Conservation (phyloP, 805 yeast species). For the Spathaspora arborariae region DNA sequence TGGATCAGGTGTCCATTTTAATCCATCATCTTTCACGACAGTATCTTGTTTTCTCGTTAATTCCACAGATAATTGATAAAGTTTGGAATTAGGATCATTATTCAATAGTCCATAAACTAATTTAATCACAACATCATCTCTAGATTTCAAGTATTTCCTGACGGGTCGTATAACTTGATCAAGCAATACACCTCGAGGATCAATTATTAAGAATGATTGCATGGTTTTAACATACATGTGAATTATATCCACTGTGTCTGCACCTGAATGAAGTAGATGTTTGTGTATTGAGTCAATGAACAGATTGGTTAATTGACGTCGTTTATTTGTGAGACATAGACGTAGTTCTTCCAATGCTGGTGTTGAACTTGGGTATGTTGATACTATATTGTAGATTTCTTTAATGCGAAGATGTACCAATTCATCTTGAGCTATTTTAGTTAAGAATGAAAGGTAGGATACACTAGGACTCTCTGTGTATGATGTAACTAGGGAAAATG, state of each 20-base stretch:
- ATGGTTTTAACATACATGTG: slow-evolving; percentile 68
- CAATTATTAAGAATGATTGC: slow-evolving; percentile 68
- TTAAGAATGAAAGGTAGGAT: slow-evolving; percentile 22
- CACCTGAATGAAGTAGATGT: slow-evolving; percentile 71
- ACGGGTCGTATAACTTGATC: slow-evolving; percentile 79
- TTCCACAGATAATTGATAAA: slow-evolving; percentile 54
- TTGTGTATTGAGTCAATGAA: slow-evolving; percentile 45
- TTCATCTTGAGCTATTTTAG: slow-evolving; percentile 36
- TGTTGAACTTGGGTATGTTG: slow-evolving; percentile 48
- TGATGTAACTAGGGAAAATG: slow-evolving; percentile 15
- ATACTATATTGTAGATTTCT: slow-evolving; percentile 59
- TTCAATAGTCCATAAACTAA: slow-evolving; percentile 71
- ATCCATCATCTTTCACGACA: slow-evolving; percentile 21
- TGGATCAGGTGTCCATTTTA: slow-evolving; percentile 82
- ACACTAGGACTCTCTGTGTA: slow-evolving; percentile 7
- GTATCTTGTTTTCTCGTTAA: slow-evolving; percentile 21
- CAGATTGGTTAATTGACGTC: slow-evolving; percentile 47
- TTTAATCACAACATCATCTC: slow-evolving; percentile 68
- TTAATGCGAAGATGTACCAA: slow-evolving; percentile 45
- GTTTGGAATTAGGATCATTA: slow-evolving; percentile 30
- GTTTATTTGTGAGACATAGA: slow-evolving; percentile 42
- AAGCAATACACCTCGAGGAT: slow-evolving; percentile 79
- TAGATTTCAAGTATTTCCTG: slow-evolving; percentile 61
- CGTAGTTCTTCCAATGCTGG: slow-evolving; percentile 58
- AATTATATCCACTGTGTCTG: slow-evolving; percentile 71